These are phyloP conservation scores for Hymenoscyphus scutula DNA, from an alignment of 2,329 filamentous ascomycete genomes.

Conservation along the genomic window DNA sequence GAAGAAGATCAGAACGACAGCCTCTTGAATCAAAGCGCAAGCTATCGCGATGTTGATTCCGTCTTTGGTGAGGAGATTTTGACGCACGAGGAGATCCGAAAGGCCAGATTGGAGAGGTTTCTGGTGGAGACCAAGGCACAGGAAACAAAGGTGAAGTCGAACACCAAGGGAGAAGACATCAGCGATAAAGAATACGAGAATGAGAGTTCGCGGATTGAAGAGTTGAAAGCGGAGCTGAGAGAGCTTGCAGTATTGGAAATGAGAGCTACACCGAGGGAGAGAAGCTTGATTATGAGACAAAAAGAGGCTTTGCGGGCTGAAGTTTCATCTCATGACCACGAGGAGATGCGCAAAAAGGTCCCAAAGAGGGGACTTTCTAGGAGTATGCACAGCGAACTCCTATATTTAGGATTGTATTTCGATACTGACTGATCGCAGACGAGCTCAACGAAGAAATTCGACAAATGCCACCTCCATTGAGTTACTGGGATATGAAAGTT, in stretches of 20 bases:
- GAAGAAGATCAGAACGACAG: neutral
- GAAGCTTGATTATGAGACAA: conserved; percentile 7
- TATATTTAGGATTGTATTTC: no score
- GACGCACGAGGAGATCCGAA: neutral
- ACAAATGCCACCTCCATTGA: conserved; percentile 1
- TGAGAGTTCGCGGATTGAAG: neutral
- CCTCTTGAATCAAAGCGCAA: neutral
- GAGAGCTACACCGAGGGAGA: neutral
- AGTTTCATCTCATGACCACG: neutral
- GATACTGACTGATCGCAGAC: neutral
- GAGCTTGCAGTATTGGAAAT: neutral
- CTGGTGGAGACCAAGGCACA: neutral
- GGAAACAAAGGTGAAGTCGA: neutral
- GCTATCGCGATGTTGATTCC: neutral
- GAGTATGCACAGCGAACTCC: no score
- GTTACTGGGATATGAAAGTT: neutral
- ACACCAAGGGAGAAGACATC: neutral
- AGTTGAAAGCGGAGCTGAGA: neutral
- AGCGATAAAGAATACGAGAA: neutral
- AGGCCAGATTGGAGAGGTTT: neutral
- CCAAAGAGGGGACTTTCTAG: neutral
- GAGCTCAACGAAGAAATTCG: neutral
- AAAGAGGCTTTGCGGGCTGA: conserved; percentile 4
- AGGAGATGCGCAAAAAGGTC: neutral
- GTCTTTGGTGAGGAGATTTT: neutral